These are phyloP conservation scores for Bruguiera hainesii DNA, from an alignment of 441 rosid species.

Conservation along the genomic window DNA sequence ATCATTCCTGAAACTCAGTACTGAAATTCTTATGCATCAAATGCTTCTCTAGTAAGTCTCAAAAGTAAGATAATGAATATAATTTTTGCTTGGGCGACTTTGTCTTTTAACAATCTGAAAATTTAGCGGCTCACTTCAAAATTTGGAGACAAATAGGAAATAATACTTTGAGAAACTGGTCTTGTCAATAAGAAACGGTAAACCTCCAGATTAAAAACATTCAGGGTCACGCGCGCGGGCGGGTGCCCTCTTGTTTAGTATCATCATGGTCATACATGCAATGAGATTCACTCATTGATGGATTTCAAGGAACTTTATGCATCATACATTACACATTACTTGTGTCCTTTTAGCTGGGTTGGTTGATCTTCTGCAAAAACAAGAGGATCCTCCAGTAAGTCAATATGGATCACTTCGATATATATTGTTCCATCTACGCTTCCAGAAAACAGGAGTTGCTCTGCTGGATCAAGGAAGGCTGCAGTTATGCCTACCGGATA, in stretches of 20 bases:
- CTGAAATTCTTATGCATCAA: background rate
- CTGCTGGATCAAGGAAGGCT: slow-evolving; percentile 32
- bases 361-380: slow-evolving; percentile 25
- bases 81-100: background rate
- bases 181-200: background rate
- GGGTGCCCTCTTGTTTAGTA: background rate
- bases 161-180: background rate
- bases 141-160: background rate
- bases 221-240: background rate
- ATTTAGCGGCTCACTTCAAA: background rate
- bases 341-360: slow-evolving; percentile 48
- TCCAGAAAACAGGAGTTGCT: slow-evolving; percentile 39
- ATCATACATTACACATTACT: slow-evolving; percentile 51
- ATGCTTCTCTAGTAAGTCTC: slow-evolving; percentile 11
- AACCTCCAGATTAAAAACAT: slow-evolving; percentile 3
- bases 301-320: slow-evolving; percentile 22
- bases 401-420: slow-evolving; percentile 26
- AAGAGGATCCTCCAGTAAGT: slow-evolving; percentile 31
- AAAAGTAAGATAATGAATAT: background rate
- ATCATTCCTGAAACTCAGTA: background rate
- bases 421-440: slow-evolving; percentile 46
- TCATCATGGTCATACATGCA: background rate
- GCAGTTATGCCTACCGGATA: slow-evolving; percentile 40
- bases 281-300: background rate
- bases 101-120: background rate